Conservation (phyloP, 2,329 filamentous ascomycete species). For the Orbilia quercus region DNA sequence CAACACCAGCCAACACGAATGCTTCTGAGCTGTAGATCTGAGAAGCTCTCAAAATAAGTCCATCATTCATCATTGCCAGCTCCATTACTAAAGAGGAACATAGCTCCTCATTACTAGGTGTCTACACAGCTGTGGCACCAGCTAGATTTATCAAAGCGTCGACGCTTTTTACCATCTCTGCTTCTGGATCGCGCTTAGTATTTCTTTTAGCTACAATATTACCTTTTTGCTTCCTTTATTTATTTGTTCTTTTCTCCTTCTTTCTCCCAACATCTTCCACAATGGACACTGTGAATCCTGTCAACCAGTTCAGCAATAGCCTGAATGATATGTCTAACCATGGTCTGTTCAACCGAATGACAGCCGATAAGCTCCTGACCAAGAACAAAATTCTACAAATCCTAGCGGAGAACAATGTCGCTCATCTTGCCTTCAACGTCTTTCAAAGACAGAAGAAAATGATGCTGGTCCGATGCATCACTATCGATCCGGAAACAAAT, state of each 20-base stretch:
- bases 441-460: not conserved
- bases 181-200: no score
- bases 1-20: constrained; percentile 10
- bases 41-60: no score
- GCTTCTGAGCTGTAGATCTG: no score
- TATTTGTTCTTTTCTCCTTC: not conserved
- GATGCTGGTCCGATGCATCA: constrained; percentile 28
- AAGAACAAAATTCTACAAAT: not conserved
- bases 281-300: not conserved
- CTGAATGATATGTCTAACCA: not conserved
- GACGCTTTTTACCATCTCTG: no score
- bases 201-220: no score
- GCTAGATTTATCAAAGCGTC: no score
- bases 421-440: not conserved
- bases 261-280: not conserved
- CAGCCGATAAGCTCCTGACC: not conserved
- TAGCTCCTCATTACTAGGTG: not conserved
- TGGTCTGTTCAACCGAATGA: not conserved
- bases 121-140: not conserved
- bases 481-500: constrained; percentile 14
- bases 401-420: not conserved
- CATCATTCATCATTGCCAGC: no score
- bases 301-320: not conserved
- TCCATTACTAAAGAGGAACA: no score
- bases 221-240: constrained; percentile 1